A percentile compares a stretch with the other conserved stretches of the same genome.
Evolutionary conservation across 2,329 filamentous ascomycete genomes (phyloP).

Genomic region (Westerdykella ornata): DNA sequence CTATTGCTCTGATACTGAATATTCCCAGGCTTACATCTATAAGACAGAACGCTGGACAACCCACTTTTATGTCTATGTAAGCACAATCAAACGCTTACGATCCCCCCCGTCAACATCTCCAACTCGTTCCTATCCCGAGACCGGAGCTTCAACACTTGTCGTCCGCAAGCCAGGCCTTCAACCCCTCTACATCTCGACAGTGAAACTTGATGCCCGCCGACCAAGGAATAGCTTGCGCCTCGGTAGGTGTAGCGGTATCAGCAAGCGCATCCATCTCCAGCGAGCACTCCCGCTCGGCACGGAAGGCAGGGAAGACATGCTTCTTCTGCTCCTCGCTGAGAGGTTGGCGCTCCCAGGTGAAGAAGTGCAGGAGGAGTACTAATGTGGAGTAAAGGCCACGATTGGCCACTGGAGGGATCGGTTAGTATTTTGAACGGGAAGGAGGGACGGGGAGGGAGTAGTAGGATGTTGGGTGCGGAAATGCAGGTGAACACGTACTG

Average conservation of each 20-base stretch:
- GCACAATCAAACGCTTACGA: too few species aligned
- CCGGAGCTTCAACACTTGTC: too few species aligned
- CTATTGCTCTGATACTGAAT: too few species aligned
- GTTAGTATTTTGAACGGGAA: slow-evolving; percentile 11
- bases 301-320: slow-evolving; percentile 21
- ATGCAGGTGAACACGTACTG: too few species aligned
- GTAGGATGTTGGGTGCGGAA: too few species aligned
- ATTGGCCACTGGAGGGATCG: slow-evolving; percentile 12
- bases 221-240: slow-evolving; percentile 13
- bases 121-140: too few species aligned
- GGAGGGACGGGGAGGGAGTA: too few species aligned
- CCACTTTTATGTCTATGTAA: too few species aligned
- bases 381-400: slow-evolving; percentile 12
- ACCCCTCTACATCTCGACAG: slow-evolving; percentile 8
- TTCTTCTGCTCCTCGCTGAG: slow-evolving; percentile 12
- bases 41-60: too few species aligned
- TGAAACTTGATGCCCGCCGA: slow-evolving; percentile 15
- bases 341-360: slow-evolving; percentile 13
- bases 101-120: too few species aligned
- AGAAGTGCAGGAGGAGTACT: slow-evolving; percentile 13
- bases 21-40: too few species aligned
- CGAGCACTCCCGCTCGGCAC: slow-evolving; percentile 13
- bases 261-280: slow-evolving; percentile 11
- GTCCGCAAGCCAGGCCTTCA: too few species aligned
- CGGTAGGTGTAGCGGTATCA: slow-evolving; percentile 12